Conservation (phyloP, 768 basidiomycete species). For the Scleroderma bovista region DNA sequence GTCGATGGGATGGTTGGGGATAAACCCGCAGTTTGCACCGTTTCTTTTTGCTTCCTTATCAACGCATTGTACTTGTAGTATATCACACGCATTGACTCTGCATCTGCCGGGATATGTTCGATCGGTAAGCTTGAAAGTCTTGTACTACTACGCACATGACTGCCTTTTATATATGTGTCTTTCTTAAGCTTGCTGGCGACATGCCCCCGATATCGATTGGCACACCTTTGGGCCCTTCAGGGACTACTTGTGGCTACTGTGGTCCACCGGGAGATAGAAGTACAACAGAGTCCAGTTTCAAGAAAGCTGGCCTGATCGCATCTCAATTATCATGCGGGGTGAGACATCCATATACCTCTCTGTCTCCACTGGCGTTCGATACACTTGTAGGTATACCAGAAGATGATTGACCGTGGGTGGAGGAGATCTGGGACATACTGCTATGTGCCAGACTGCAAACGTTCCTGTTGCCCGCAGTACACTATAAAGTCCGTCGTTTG, state of each 20-base stretch:
- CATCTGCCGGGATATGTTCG: no score
- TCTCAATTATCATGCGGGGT: constrained; percentile 51
- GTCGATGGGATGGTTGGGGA: constrained; percentile 88
- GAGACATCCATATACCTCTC: constrained; percentile 2
- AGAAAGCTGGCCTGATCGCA: constrained; percentile 46
- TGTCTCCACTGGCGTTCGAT: background rate
- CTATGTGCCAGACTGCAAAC: constrained; percentile 80
- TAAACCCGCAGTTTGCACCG: constrained; percentile 18
- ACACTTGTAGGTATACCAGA: constrained; percentile 58
- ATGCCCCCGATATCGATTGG: constrained; percentile 26
- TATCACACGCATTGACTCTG: background rate
- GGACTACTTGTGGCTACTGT: constrained; percentile 65
- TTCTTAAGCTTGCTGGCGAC: background rate
- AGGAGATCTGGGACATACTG: constrained; percentile 77
- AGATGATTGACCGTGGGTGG: constrained; percentile 84
- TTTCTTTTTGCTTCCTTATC: no score
- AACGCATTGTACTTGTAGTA: background rate
- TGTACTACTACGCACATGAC: no score
- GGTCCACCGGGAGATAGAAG: constrained; percentile 47
- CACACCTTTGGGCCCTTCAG: constrained; percentile 19
- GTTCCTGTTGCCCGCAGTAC: constrained; percentile 90
- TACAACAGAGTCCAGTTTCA: constrained; percentile 34
- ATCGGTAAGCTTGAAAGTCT: no score
- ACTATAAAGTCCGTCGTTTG: constrained; percentile 68
- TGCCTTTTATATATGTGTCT: no score